phyloP scores from a whole-genome alignment of 345 rosid genomes.

The Bruguiera parviflora region DNA sequence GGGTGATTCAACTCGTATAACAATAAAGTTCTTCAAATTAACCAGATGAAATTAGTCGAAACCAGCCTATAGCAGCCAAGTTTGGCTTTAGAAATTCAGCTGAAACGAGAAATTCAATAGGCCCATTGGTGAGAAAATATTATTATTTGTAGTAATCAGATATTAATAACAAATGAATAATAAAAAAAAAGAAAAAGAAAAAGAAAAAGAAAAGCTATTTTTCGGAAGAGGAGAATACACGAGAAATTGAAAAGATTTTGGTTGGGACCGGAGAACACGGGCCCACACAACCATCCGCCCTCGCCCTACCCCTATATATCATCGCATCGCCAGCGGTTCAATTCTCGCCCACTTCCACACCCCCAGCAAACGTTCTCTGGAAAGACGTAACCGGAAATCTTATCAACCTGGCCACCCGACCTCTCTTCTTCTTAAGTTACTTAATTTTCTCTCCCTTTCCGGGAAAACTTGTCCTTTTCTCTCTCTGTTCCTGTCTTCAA shows the following conservation, averaged over 20 bases:
- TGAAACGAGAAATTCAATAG: no score
- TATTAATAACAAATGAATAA: no score
- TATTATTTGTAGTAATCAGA: no score
- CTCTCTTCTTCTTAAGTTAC: neutral
- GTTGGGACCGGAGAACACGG: conserved; percentile 8
- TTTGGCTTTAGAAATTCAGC: no score
- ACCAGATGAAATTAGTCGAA: no score
- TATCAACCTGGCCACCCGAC: neutral
- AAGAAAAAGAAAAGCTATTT: no score
- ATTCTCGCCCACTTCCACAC: conserved; percentile 52
- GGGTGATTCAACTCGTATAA: no score
- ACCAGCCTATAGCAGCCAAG: no score
- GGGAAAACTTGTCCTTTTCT: conserved; percentile 10
- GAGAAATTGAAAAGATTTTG: conserved; percentile 21
- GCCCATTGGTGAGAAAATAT: no score
- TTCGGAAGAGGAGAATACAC: neutral
- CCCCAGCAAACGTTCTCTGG: conserved; percentile 11
- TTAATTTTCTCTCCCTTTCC: conserved; percentile 20
- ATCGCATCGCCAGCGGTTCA: conserved; percentile 34
- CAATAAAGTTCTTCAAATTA: no score
- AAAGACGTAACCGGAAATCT: conserved; percentile 1
- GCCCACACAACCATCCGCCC: conserved; percentile 17
- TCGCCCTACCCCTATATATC: conserved; percentile 44
- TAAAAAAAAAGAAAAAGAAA: no score
- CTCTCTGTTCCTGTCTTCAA: neutral